phyloP scores from a whole-genome alignment of 2,329 filamentous ascomycete species.

The Davidsoniella neocaledoniae region DNA sequence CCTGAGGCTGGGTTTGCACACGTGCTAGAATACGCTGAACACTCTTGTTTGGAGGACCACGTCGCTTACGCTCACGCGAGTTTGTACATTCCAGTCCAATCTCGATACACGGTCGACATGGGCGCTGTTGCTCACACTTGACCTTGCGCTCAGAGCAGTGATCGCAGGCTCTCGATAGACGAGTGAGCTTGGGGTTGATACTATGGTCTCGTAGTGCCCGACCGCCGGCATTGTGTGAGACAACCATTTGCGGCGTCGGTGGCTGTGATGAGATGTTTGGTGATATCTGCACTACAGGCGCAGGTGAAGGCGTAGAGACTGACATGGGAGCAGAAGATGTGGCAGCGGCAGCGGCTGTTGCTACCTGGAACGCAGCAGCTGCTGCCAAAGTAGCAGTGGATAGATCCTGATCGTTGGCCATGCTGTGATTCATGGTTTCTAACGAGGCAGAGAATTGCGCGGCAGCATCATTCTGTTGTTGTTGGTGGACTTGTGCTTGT shows the following conservation, averaged over 20 bases:
- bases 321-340: constrained; percentile 1
- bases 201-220: constrained; percentile 22
- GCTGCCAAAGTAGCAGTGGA: constrained; percentile 8
- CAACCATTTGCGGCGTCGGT: constrained; percentile 5
- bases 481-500: constrained; percentile 5
- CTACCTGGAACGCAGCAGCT: constrained; percentile 9
- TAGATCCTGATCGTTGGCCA: constrained; percentile 3
- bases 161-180: constrained; percentile 41
- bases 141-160: constrained; percentile 47
- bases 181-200: constrained; percentile 34
- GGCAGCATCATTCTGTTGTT: constrained; percentile 11
- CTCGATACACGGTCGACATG: constrained; percentile 38
- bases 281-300: constrained; percentile 5
- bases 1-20: constrained; percentile 28
- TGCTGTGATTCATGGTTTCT: background rate
- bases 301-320: background rate
- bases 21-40: constrained; percentile 13
- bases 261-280: background rate
- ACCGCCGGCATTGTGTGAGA: background rate
- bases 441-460: constrained; percentile 9
- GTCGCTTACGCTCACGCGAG: constrained; percentile 38
- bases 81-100: constrained; percentile 43
- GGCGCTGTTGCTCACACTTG: constrained; percentile 40
- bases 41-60: constrained; percentile 38
- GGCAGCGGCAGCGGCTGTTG: background rate